Base-by-base conservation (phyloP, 2,329 filamentous ascomycete species). In the Geosmithia morbida region DNA sequence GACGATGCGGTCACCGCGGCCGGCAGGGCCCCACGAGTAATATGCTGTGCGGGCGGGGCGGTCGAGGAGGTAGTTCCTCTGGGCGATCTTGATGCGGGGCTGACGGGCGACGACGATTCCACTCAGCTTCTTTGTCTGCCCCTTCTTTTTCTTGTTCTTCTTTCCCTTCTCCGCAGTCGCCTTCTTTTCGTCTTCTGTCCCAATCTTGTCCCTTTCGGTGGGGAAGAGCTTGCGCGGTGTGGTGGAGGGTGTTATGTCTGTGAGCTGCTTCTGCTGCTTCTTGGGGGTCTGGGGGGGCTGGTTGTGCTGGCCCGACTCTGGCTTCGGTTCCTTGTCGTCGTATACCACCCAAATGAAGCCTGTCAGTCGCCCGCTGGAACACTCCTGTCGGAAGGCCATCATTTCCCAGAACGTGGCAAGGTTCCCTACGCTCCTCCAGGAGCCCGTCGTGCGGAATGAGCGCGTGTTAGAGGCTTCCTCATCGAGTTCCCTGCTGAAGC, bases 341-440 rank as follows among this genome's bases (percentile, higher is more conserved):
- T 96, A 84, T 0, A 96, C 82, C 22, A 96, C 68, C 90, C 94
- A 98, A 22, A 97, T 73, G 55, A 98, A 98, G 0, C 94, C 94
- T 0, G 95, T 94, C 58, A 95, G 73, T 17, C 89, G 75, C 0
- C 92, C 94, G 33, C 88, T 87, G 1, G 89, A 95, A 59, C 92
- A 98, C 59, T 98, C 92, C 61, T 97, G 92, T 48, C 92, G 75
- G 59, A 86, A 97, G 0, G 89, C 83, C 90, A 98, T 97, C 75
- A 94, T 85, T 51, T 98, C 92, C 92, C 92, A 98, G 58, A 98
- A 98, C 54, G 89, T 81, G n/a, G 89, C 85, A 41, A 98, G 67
- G 0, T 80, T 85, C 59, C 75, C 82, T 20, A 96, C 81, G 50
- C 84, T 88, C 59, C 81, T 85, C 92, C 92, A 98, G 48, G 77